Conservation (phyloP, 257 asterid species). For the Jacaranda mimosifolia region DNA sequence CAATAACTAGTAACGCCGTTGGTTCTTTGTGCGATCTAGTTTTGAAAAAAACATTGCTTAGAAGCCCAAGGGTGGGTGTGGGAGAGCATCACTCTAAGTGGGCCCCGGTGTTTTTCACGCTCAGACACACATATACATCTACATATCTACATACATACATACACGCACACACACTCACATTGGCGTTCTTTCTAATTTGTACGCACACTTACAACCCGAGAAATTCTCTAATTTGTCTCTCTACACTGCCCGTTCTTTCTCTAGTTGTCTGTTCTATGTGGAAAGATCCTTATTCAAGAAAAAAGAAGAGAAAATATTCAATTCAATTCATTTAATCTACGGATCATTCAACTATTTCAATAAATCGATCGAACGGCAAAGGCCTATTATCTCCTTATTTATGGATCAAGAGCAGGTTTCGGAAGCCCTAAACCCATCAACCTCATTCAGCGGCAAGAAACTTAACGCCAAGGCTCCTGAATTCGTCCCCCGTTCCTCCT, state of each 20-base stretch:
- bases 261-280: background rate
- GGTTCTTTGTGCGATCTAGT: too few relatives aligned
- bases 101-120: background rate
- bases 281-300: background rate
- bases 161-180: background rate
- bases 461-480: slow-evolving; percentile 89
- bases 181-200: too few relatives aligned
- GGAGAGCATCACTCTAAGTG: too few relatives aligned
- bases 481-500: slow-evolving; percentile 68
- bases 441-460: slow-evolving; percentile 46
- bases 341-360: slow-evolving; percentile 24
- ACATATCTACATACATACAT: background rate
- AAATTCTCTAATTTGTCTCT: slow-evolving; percentile 11
- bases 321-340: slow-evolving; percentile 12
- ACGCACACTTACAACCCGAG: background rate
- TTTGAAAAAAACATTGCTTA: too few relatives aligned
- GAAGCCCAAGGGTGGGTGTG: too few relatives aligned
- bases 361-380: slow-evolving; percentile 6
- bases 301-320: background rate
- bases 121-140: background rate
- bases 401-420: slow-evolving; percentile 55
- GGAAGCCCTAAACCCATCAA: slow-evolving; percentile 47
- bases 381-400: background rate
- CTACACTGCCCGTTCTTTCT: slow-evolving; percentile 11
- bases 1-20: too few relatives aligned